Percentiles rank a stretch among this genome's conserved stretches.
Evolutionary conservation across 495 filamentous ascomycete genomes (phyloP).

Genomic region (Penicillium mononematosum): DNA sequence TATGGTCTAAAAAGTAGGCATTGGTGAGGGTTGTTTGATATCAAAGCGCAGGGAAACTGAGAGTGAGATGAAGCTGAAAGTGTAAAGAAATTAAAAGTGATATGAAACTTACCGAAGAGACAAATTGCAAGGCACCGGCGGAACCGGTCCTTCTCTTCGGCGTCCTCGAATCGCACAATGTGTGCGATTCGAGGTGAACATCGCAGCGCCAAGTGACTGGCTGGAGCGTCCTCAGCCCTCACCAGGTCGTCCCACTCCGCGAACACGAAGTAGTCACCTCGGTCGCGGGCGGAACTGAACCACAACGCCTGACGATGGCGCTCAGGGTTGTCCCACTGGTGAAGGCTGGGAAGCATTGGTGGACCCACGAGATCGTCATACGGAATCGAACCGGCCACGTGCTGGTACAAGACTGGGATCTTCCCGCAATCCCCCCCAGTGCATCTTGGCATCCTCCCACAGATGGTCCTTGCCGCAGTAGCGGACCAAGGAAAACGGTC

Average conservation of each 20-base stretch:
- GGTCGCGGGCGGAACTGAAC: constrained; percentile 21
- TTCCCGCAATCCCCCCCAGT: constrained; percentile 37
- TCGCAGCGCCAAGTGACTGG: constrained; percentile 8
- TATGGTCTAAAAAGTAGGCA: neutral
- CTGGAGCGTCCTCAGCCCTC: constrained; percentile 10
- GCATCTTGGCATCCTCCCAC: constrained; percentile 31
- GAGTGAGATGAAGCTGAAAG: neutral
- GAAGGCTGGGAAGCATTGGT: constrained; percentile 30
- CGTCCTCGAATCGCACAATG: constrained; percentile 24
- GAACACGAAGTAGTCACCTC: constrained; percentile 46
- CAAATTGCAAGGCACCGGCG: constrained; percentile 37
- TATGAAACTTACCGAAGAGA: constrained; percentile 30
- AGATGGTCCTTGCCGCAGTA: constrained; percentile 46
- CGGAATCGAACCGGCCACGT: constrained; percentile 22
- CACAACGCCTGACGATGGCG: constrained; percentile 39
- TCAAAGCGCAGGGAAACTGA: neutral
- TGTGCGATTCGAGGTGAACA: constrained; percentile 27
- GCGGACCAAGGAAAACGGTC: constrained; percentile 39
- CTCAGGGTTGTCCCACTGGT: constrained; percentile 34
- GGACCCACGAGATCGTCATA: constrained; percentile 15
- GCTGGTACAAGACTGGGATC: constrained; percentile 18
- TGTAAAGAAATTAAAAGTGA: neutral
- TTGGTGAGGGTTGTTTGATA: neutral
- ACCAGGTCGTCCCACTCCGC: constrained; percentile 25
- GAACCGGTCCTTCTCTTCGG: constrained; percentile 36